Evolutionary conservation across 768 basidiomycete genomes (phyloP).

Genomic region (Rhizopogon rudus): DNA sequence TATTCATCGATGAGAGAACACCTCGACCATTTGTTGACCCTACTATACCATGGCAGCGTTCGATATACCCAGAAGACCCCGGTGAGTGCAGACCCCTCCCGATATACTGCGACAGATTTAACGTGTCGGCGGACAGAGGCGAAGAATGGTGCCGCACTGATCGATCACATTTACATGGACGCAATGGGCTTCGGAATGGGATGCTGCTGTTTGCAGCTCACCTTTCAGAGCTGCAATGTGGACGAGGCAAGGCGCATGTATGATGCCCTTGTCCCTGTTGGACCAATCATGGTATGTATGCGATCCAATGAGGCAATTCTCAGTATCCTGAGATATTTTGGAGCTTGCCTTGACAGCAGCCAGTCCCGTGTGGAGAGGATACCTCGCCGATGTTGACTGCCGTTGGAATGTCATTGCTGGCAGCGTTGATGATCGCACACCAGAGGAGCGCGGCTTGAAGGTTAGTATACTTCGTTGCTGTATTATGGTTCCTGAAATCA

Average conservation of each 20-base stretch:
- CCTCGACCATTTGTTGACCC: conserved; percentile 89
- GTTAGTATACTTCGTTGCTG: conserved; percentile 30
- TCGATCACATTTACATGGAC: conserved; percentile 94
- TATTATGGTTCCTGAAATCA: conserved; percentile 4
- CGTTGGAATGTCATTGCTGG: conserved; percentile 99
- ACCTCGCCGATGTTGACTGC: conserved; percentile 94
- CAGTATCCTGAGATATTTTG: conserved; percentile 2
- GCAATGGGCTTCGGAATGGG: conserved; percentile 99
- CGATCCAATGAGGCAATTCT: not conserved
- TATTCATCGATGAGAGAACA: conserved; percentile 85
- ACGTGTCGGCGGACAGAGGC: conserved; percentile 52
- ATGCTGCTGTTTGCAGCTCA: conserved; percentile 95
- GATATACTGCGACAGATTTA: conserved; percentile 3
- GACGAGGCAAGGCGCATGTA: conserved; percentile 90
- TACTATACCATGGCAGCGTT: conserved; percentile 83
- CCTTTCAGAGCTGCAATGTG: conserved; percentile 95
- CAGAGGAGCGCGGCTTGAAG: conserved; percentile 89
- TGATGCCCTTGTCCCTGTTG: conserved; percentile 92
- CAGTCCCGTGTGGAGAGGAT: conserved; percentile 92
- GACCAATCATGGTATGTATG: conserved; percentile 82
- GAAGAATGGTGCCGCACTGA: conserved; percentile 80
- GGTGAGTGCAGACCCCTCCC: conserved; percentile 42
- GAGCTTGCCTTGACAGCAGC: conserved; percentile 93
- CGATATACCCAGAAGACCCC: conserved; percentile 78
- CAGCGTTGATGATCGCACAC: conserved; percentile 96